Base-by-base conservation (phyloP, 2,329 filamentous ascomycete genomes). In the Penicillium sp. region DNA sequence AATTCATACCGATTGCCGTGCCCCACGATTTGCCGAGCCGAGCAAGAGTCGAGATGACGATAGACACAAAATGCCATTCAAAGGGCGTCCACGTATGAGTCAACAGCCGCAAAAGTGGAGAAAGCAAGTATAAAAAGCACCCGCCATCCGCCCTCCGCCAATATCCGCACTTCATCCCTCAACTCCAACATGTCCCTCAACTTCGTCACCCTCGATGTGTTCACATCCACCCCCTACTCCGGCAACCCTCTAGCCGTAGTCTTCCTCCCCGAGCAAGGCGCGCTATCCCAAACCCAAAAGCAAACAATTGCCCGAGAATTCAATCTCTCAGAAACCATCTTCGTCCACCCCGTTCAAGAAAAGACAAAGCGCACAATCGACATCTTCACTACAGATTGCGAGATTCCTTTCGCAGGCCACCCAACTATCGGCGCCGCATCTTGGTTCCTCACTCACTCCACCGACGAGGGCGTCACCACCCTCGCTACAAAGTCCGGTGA, bases 191-290 rank as follows among this genome's bases (percentile, higher is more conserved):
- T 27, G 29, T 45, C 7, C 36, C 58, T 68, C 6, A 57, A 60
- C 22, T 75, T 66, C 56, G 56, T 71, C 54, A 75, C 72, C 10
- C 65, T 77, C 24, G 74, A 78, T 58, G 75, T 77, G 57, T 77
- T 77, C 67, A 77, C 75, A 14, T 68, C 67, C 22, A 67, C 67
- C 27, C 64, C 66, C n/a, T 77, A 72, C 60, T 60, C 60, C 5
- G 82, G 82, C 41, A 84, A 85, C 56, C 82, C 79, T 3, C 72
- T 85, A 1, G 82, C 77, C n/a, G 75, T 85, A n/a, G 76, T 84
- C 56, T 72, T 75, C 39, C 69, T 84, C 11, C 65, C 69, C 10
- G 53, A 60, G 50, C 51, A 62, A 10, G 24, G 24, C 3, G 24
- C 5, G 5, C 24, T 71, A 41, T 76, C 71, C 10, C 80, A 82